phyloP scores from a whole-genome alignment of 1,284 basidiomycete species.

The Abortiporus biennis region DNA sequence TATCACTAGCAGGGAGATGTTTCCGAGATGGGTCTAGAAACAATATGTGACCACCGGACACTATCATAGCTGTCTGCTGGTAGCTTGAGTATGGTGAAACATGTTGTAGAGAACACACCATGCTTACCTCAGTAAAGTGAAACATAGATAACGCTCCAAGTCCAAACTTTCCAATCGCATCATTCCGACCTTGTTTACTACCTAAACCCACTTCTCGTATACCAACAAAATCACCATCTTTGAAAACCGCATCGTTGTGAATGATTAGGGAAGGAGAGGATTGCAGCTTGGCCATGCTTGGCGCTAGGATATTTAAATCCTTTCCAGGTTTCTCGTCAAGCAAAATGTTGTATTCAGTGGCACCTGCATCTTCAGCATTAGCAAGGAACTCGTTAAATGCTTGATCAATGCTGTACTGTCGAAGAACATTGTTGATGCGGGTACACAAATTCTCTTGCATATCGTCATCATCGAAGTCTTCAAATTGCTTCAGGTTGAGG shows the following conservation, averaged over 20 bases:
- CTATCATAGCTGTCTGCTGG: slow-evolving; percentile 35
- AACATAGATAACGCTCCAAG: slow-evolving; percentile 43
- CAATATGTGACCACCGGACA: slow-evolving; percentile 34
- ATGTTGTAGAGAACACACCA: neutral
- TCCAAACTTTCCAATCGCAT: slow-evolving; percentile 44
- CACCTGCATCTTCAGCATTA: slow-evolving; percentile 43
- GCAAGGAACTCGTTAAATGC: slow-evolving; percentile 42
- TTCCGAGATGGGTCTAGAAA: slow-evolving; percentile 39
- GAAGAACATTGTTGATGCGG: slow-evolving; percentile 24
- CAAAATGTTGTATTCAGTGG: slow-evolving; percentile 31
- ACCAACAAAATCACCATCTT: slow-evolving; percentile 34
- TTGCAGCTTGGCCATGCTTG: slow-evolving; percentile 26
- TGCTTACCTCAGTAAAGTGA: slow-evolving; percentile 39
- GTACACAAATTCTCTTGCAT: slow-evolving; percentile 25
- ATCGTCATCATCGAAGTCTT: slow-evolving; percentile 14
- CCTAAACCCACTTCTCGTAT: slow-evolving; percentile 38
- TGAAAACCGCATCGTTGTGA: slow-evolving; percentile 37
- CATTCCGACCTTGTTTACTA: slow-evolving; percentile 30
- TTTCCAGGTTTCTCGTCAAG: slow-evolving; percentile 24
- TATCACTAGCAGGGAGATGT: slow-evolving; percentile 27
- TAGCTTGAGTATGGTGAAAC: neutral
- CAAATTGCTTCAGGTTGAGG: slow-evolving; percentile 7
- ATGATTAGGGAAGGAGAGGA: slow-evolving; percentile 32
- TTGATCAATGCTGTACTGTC: slow-evolving; percentile 33
- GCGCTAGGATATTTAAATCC: slow-evolving; percentile 22